Base-by-base conservation (phyloP, 805 yeast species). In the Starmera caribaea region DNA sequence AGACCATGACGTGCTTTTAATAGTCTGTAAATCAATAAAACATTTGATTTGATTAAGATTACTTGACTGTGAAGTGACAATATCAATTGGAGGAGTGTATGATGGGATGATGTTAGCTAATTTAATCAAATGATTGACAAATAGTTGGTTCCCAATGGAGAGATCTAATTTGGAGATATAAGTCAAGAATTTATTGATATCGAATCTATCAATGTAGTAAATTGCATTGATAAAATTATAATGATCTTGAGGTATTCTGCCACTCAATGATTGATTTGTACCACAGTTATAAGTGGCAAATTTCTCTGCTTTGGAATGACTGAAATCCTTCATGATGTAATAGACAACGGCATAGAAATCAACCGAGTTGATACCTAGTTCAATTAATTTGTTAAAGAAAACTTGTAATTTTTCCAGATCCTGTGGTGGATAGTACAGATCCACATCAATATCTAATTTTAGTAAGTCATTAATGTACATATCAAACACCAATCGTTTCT, bases 201-300 rank as follows among this genome's bases (percentile, higher is more conserved):
- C 51, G 31, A 54, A 50, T 38, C 56, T 47, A 34, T 54, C 58
- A 24, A 54, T 36, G 30, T 33, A 45, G 36, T 54, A 54, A 11
- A 50, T 41, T 8, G 50, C 43, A 39, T 54, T 49, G 28, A 54
- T 45, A 11, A 53, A 39, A 32, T 48, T 48, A 26, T 51, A 46
- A 7, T 30, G 36, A 9, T 30, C 15, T 16, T 16, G n/a, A 1
- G 40, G 36, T 8, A 39, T 38, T 8, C 26, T 34, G 4, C 31
- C 30, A 4, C 14, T 26, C 9, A 30, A 30, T 32, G 33, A 10
- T 35, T 30, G 16, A 16, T 8, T 15, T 24, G 38, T 26, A 11
- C 38, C 31, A 16, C 33, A 16, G 39, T 29, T 15, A 38, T 30
- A 8, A 8, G 32, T 30, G 3, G 46, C 41, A 28, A 39, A 54